Evolutionary conservation across 2,329 filamentous ascomycete genomes (phyloP).

Genomic region (Juglanconis juglandina): DNA sequence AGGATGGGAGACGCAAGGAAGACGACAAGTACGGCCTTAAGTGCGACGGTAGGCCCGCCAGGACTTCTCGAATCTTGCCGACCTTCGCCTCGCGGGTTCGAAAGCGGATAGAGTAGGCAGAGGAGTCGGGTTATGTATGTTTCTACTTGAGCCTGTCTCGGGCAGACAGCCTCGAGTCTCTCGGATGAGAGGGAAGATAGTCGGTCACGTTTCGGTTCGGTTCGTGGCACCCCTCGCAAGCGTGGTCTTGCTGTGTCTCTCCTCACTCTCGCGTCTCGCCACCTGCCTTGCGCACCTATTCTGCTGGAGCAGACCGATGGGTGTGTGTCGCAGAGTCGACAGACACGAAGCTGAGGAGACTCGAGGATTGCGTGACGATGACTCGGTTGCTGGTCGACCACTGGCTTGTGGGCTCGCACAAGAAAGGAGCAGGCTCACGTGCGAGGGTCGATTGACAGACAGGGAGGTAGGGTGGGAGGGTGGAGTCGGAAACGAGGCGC

Average conservation of each 20-base stretch:
- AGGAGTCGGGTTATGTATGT: slow-evolving; percentile 8
- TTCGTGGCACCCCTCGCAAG: slow-evolving; percentile 6
- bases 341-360: neutral
- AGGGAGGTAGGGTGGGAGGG: neutral
- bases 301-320: neutral
- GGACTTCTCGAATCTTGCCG: neutral
- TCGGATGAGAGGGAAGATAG: neutral
- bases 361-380: neutral
- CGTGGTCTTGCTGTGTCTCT: slow-evolving; percentile 3
- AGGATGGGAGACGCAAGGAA: neutral
- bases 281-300: neutral
- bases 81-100: slow-evolving; percentile 10
- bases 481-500: neutral
- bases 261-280: neutral
- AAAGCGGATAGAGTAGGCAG: neutral
- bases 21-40: slow-evolving; percentile 14
- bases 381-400: neutral
- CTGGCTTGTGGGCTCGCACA: slow-evolving; percentile 5
- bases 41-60: neutral
- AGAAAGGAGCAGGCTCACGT: neutral
- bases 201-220: slow-evolving; percentile 1
- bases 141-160: slow-evolving; percentile 18
- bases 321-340: neutral
- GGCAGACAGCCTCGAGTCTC: neutral
- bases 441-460: slow-evolving; percentile 3